Evolutionary conservation across 169 alveolate genomes (phyloP).

Genomic region (Perkinsus olseni): DNA sequence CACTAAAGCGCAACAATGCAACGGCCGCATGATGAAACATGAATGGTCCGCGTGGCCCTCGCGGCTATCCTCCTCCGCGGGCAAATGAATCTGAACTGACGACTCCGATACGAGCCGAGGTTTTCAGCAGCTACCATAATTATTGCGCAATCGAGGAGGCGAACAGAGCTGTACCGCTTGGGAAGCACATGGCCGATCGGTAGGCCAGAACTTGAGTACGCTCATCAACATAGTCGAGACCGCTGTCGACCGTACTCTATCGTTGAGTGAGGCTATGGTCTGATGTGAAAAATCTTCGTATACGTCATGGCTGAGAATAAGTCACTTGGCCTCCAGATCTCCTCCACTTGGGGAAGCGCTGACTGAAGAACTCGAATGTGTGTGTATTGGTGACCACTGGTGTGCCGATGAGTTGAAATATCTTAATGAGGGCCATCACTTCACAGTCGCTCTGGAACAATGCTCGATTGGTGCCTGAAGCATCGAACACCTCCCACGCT

Average conservation of each 20-base stretch:
- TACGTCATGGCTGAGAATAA: background rate
- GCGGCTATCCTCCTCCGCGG: background rate
- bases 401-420: slow-evolving; percentile 54
- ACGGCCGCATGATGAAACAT: too few species aligned
- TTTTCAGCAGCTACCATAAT: background rate
- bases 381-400: slow-evolving; percentile 22
- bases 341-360: background rate
- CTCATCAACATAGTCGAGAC: background rate
- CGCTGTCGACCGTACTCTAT: background rate
- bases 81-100: background rate
- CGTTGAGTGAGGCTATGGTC: background rate
- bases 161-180: background rate
- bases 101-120: background rate
- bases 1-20: too few species aligned
- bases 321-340: background rate
- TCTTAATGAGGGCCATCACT: slow-evolving; percentile 46
- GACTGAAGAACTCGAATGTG: background rate
- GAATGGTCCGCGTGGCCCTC: too few species aligned
- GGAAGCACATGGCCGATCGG: background rate
- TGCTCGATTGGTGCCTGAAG: slow-evolving; percentile 11
- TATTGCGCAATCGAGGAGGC: background rate
- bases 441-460: slow-evolving; percentile 51
- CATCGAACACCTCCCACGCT: background rate
- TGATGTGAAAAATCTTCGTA: background rate
- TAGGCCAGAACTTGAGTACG: background rate